phyloP scores from a whole-genome alignment of 805 yeast genomes.

The Blastobotrys muscicola region DNA sequence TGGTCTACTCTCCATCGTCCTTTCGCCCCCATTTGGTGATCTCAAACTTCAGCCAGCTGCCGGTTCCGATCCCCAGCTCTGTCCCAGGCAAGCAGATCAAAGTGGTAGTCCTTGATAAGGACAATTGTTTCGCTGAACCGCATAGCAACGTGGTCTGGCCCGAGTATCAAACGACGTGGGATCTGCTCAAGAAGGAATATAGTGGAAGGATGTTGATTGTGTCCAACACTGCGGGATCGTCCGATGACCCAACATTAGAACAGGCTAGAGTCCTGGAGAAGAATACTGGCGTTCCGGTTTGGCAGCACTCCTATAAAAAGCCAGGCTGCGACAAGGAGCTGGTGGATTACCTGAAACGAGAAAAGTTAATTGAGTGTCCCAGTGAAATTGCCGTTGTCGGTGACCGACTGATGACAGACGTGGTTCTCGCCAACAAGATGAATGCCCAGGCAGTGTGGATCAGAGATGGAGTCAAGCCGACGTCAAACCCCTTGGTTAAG shows the following conservation, averaged over 20 bases:
- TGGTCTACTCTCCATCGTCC: slow-evolving; percentile 54
- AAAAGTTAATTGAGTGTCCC: slow-evolving; percentile 40
- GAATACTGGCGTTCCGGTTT: slow-evolving; percentile 34
- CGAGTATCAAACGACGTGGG: slow-evolving; percentile 52
- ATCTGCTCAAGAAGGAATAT: slow-evolving; percentile 40
- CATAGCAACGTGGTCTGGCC: slow-evolving; percentile 76
- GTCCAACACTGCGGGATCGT: slow-evolving; percentile 88
- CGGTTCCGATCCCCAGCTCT: slow-evolving; percentile 37
- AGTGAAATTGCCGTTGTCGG: slow-evolving; percentile 78
- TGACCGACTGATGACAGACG: slow-evolving; percentile 84
- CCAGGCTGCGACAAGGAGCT: slow-evolving; percentile 49
- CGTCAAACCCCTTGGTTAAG: slow-evolving; percentile 6
- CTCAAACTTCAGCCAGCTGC: slow-evolving; percentile 48
- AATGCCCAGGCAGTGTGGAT: slow-evolving; percentile 83
- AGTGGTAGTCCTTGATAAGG: slow-evolving; percentile 85
- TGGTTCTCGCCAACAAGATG: slow-evolving; percentile 90
- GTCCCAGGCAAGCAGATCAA: slow-evolving; percentile 34
- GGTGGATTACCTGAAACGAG: slow-evolving; percentile 42
- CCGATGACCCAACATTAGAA: slow-evolving; percentile 49
- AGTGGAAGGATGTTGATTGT: slow-evolving; percentile 68
- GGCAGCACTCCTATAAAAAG: slow-evolving; percentile 26
- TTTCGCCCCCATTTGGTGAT: slow-evolving; percentile 56
- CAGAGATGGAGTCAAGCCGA: slow-evolving; percentile 53
- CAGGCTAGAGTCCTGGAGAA: slow-evolving; percentile 58
- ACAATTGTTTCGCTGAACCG: slow-evolving; percentile 86